Evolutionary conservation across 345 rosid species (phyloP).

Genomic region (Clarkia xantiana): DNA sequence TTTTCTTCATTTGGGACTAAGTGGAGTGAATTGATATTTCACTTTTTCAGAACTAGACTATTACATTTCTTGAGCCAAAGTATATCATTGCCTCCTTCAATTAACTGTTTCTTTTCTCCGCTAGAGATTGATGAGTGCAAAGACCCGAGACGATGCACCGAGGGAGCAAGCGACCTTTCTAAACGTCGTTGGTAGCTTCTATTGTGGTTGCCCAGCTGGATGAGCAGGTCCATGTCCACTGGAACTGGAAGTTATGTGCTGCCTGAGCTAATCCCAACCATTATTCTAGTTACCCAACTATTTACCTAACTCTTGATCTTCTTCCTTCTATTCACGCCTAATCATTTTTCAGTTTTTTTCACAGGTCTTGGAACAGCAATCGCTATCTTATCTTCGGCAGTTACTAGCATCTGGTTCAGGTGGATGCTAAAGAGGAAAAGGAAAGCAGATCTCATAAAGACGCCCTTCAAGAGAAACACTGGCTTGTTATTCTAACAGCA

Average conservation of each 20-base stretch:
- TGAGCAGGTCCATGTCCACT: not conserved
- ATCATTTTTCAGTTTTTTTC: not conserved
- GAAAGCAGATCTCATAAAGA: slow-evolving; percentile 4
- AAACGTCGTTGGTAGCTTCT: slow-evolving; percentile 8
- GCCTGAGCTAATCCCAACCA: too few species aligned
- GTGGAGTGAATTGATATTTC: too few species aligned
- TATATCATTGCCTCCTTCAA: not conserved
- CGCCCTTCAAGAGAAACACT: slow-evolving; percentile 9
- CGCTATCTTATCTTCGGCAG: not conserved
- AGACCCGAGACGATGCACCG: not conserved
- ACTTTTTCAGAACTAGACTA: too few species aligned
- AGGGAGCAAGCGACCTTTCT: slow-evolving; percentile 1
- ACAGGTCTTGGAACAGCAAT: slow-evolving; percentile 7
- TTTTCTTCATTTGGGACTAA: too few species aligned
- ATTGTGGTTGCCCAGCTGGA: slow-evolving; percentile 9
- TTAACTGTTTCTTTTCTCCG: not conserved
- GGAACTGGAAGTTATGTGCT: slow-evolving; percentile 7
- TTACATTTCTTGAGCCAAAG: not conserved
- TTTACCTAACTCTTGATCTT: not conserved
- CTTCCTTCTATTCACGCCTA: not conserved
- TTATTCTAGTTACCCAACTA: too few species aligned
- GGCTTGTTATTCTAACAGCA: slow-evolving; percentile 12
- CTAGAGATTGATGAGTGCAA: slow-evolving; percentile 11
- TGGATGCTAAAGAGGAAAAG: slow-evolving; percentile 3
- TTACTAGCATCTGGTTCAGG: slow-evolving; percentile 1